These are phyloP conservation scores for Volutella citrinella DNA, from an alignment of 2,329 filamentous ascomycete genomes.

Conservation along the genomic window DNA sequence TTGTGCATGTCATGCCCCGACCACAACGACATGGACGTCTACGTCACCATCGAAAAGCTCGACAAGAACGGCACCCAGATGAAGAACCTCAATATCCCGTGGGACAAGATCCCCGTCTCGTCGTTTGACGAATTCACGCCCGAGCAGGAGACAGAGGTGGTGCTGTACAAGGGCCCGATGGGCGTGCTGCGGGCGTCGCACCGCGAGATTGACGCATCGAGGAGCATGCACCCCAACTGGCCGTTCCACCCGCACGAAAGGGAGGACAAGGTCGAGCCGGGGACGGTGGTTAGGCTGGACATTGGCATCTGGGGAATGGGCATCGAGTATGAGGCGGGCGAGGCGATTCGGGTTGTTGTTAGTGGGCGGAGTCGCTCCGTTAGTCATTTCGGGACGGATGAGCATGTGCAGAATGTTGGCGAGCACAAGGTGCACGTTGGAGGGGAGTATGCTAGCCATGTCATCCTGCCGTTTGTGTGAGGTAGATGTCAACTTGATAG, in stretches of 20 bases:
- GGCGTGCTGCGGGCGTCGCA: conserved; percentile 18
- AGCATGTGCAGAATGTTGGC: conserved; percentile 16
- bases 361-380: conserved; percentile 20
- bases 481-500: too few relatives aligned
- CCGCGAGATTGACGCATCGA: conserved; percentile 17
- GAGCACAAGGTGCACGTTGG: conserved; percentile 19
- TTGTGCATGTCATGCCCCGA: conserved; percentile 18
- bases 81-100: conserved; percentile 25
- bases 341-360: conserved; percentile 18
- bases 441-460: conserved; percentile 16
- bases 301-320: conserved; percentile 29
- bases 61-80: too few relatives aligned
- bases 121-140: conserved; percentile 18
- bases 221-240: conserved; percentile 26
- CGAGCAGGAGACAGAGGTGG: conserved; percentile 20
- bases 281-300: conserved; percentile 22
- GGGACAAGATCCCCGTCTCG: conserved; percentile 12
- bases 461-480: conserved; percentile 15
- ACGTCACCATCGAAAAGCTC: conserved; percentile 26
- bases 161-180: conserved; percentile 22
- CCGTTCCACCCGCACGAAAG: conserved; percentile 22
- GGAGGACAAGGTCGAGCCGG: conserved; percentile 19
- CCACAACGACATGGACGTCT: conserved; percentile 42
- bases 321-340: conserved; percentile 25
- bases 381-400: conserved; percentile 12